Base-by-base conservation (phyloP, 768 basidiomycete genomes). In the Leccinum uliginosum region DNA sequence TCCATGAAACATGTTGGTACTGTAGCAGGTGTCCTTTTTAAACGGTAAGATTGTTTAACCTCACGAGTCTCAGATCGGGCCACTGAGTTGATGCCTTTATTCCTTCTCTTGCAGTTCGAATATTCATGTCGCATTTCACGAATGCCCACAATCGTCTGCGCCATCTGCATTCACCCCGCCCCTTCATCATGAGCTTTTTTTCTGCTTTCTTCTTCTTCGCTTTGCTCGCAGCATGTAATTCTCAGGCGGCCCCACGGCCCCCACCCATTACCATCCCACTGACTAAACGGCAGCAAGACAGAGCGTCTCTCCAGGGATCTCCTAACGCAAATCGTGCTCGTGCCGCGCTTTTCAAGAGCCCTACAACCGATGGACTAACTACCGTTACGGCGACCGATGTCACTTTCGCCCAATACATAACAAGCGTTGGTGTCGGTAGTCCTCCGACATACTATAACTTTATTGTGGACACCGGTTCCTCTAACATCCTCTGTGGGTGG, bases 401-500 rank as follows among this genome's bases (percentile, higher is more conserved):
- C 21, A 24, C 6, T 21, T 46, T 15, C 14, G 21, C 24, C 45
- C 45, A 46, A 24, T 73, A 68, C 55, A 62, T 61, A 12, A 49
- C 62, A 1, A 60, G 55, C 2, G 62, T 72, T 17, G 68, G 65
- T 15, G 61, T 73, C 7, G 68, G 71, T 17, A 52, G 12, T 21
- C 71, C 70, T 19, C 38, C 61, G 7, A 70, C 66, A 11, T 59
- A 67, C 45, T 68, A 71, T 52, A 61, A 64, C 50, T 62, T 72
- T 11, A 27, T 70, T 7, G 53, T 73, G 19, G 73, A 73, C 53
- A 73, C 72, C 6, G 69, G 70, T 6, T 65, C 65, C 21, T 67
- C 72, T 10, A 72, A 70, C 53, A 68, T 65, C 0, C 67, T 70
- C 50, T 62, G 71, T 50, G 60, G 57, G 51, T 56, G 17, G 24